These are phyloP conservation scores for Marsdenia floribunda DNA, from an alignment of 257 asterid species.

Conservation along the genomic window DNA sequence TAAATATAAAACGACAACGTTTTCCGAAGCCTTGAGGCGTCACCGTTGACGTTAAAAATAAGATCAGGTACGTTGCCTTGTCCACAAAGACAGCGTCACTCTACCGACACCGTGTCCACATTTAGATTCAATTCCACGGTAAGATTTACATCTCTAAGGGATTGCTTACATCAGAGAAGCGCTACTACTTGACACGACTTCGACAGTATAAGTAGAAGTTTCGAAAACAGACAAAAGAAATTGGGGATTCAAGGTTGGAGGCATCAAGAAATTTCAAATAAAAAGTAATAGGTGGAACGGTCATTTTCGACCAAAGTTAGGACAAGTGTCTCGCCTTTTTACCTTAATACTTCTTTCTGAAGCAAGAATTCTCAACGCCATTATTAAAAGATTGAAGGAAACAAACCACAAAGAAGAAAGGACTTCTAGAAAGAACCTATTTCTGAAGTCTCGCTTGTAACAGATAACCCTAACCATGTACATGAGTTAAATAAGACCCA, in stretches of 20 bases:
- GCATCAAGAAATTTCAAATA: neutral
- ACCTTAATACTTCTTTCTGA: no score
- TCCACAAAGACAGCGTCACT: conserved; percentile 3
- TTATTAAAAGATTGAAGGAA: no score
- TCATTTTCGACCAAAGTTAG: neutral
- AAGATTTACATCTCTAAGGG: neutral
- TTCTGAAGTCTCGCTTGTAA: no score
- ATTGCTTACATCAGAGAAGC: neutral
- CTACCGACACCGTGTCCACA: neutral
- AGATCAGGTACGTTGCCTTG: conserved; percentile 2
- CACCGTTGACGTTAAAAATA: neutral
- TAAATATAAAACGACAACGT: neutral
- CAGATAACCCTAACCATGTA: no score
- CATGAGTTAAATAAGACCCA: no score
- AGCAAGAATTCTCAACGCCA: no score
- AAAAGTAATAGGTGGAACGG: neutral
- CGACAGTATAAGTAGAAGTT: neutral
- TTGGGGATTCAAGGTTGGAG: neutral
- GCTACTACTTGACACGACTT: neutral
- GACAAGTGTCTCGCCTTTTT: neutral
- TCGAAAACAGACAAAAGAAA: neutral
- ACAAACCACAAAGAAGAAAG: no score
- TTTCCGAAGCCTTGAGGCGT: neutral
- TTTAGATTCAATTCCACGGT: neutral
- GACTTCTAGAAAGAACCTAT: no score